Conservation (phyloP, 768 basidiomycete genomes). For the Tulasnella sp. region DNA sequence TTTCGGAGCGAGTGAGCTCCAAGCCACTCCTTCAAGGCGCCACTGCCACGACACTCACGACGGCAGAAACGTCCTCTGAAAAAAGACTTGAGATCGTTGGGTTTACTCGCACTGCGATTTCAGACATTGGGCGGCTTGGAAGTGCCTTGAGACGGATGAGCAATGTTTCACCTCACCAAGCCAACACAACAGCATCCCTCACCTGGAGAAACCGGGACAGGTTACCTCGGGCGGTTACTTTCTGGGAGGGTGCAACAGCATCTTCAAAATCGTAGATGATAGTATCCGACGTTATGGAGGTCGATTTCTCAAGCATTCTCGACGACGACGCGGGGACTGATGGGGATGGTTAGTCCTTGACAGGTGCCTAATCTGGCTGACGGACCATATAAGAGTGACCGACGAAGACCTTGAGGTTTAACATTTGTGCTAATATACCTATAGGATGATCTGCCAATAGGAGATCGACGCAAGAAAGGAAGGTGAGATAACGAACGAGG, state of each 20-base stretch:
- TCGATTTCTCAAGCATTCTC: constrained; percentile 77
- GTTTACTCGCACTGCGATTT: constrained; percentile 56
- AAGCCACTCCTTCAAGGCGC: background rate
- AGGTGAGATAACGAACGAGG: background rate
- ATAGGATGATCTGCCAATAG: background rate
- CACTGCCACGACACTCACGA: constrained; percentile 43
- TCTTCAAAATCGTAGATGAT: constrained; percentile 90
- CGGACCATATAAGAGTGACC: background rate
- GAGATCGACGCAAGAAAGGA: background rate
- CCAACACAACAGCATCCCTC: constrained; percentile 32
- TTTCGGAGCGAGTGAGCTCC: constrained; percentile 33
- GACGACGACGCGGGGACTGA: constrained; percentile 76
- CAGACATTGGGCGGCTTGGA: background rate
- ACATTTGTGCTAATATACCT: background rate
- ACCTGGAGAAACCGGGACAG: constrained; percentile 57
- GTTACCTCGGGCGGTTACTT: constrained; percentile 55
- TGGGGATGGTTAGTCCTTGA: background rate
- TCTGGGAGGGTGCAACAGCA: constrained; percentile 60
- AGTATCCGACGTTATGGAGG: constrained; percentile 60
- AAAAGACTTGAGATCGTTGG: constrained; percentile 64
- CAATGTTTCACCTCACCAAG: background rate
- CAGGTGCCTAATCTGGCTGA: background rate
- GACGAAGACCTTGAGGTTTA: background rate
- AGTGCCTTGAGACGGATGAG: background rate
- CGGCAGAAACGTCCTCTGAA: constrained; percentile 55